Base-by-base conservation (phyloP, 345 rosid species). In the Hypericum androsaemum region DNA sequence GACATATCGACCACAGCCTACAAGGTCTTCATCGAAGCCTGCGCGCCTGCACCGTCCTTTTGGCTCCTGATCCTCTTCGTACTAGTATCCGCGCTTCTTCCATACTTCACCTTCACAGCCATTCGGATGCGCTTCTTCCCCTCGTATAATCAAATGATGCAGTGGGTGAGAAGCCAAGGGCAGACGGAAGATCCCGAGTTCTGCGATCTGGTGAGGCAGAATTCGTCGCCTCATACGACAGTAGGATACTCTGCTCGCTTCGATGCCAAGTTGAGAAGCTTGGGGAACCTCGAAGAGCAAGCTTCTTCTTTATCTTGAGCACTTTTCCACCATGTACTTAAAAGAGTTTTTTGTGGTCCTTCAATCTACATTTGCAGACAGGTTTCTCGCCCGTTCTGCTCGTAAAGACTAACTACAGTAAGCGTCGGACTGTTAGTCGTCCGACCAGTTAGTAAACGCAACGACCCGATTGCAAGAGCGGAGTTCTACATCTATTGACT, bases 281-380 rank as follows among this genome's bases (percentile, higher is more conserved):
- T 2, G 48, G 47, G 51, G 53, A 40, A 7, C 47, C 28, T 9
- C 46, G 44, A 53, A 42, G 22, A 43, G 48, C 40, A 11, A 37
- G 7, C 32, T 38, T 45, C 32, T 38, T 45, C 47, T 22, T 22
- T 22, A 22, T 22, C 32, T 22, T 22, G 32, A 22, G 32, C 32
- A 22, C 4, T 22, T 4, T 22, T 22, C 32, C 1, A 22, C 32
- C 32, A 22, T 22, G 32, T 22, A 22, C 32, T 22, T n/a, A n/a
- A n/a, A 22, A 1, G 43, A 36, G 17, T 46, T 50, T 11, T 39
- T 60, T 22, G 32, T 22, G 32, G 1, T 22, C 32, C 32, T 50
- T 43, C 10, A 6, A 8, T 58, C 67, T 71, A 58, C 57, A 64
- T 60, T 64, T 43, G 32, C 32, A 22, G 32, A 22, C 1, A 22